phyloP scores from a whole-genome alignment of 2,329 filamentous ascomycete genomes.

The Daldinia eschscholtzii region DNA sequence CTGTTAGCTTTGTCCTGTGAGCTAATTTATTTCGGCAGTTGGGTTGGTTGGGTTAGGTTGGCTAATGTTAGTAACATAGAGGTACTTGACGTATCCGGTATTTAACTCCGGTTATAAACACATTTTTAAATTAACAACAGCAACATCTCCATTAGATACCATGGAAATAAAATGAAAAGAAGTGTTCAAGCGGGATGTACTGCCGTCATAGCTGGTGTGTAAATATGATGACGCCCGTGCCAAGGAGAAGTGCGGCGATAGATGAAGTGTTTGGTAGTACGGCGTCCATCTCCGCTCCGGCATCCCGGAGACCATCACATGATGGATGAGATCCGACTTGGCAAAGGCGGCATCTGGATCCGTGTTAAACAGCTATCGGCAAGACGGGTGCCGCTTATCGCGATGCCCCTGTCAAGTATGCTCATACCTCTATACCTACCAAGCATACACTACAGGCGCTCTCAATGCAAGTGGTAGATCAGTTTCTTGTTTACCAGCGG shows the following conservation, averaged over 20 bases:
- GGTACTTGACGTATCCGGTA: background rate
- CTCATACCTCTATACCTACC: background rate
- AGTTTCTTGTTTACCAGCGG: background rate
- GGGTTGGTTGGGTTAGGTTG: too few relatives aligned
- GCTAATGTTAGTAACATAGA: background rate
- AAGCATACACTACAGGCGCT: background rate
- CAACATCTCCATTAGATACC: too few relatives aligned
- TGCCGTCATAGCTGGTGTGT: background rate
- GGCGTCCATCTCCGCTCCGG: conserved; percentile 5
- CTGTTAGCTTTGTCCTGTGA: too few relatives aligned
- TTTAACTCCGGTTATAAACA: background rate
- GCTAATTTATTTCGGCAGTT: too few relatives aligned
- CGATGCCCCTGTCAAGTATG: background rate
- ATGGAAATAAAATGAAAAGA: background rate
- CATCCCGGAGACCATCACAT: conserved; percentile 19
- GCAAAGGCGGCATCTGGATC: background rate
- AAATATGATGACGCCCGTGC: conserved; percentile 4
- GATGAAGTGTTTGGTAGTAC: conserved; percentile 2
- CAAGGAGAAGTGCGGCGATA: conserved; percentile 6
- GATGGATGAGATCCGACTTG: background rate
- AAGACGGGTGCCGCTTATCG: background rate
- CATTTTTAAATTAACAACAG: too few relatives aligned
- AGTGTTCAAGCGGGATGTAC: background rate
- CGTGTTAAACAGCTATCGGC: background rate
- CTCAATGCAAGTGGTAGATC: background rate